Base-by-base conservation (phyloP, 2,329 filamentous ascomycete genomes). In the Hypoxylon sp. region DNA sequence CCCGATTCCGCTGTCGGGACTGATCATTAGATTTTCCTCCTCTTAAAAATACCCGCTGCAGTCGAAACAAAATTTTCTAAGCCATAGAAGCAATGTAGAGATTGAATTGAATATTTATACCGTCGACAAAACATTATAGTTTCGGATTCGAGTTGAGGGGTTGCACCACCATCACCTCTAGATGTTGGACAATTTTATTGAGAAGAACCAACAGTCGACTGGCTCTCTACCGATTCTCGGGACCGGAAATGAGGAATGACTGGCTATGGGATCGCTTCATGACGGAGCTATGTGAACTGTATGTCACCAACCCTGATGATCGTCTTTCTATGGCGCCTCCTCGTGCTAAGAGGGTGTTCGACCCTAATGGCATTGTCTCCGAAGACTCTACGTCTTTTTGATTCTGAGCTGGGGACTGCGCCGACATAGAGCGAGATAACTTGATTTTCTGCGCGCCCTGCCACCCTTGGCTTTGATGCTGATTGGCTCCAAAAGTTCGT, bases 341-440 rank as follows among this genome's bases (percentile, higher is more conserved):
- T 53, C 48, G 66, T 31, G 47, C 44, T 10, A 42, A 62, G 13
- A 5, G 8, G 3, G n/a, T 59, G 39, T 50, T 57, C 13, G 58
- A 33, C 4, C 60, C 59, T n/a, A 53, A 29, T 39, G 65, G 54
- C 13, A 17, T 19, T 35, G 58, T 14, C 22, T 70, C 44, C 2
- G 17, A 24, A 37, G 53, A 10, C 48, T 66, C 54, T 42, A 54
- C 44, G 3, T 54, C 39, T 29, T 62, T 33, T 14, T 37, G 39
- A 10, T 39, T 19, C n/a, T 42, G 26, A 47, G 44, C 17, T 11
- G 44, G 17, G 46, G 71, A 70, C 14, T 66, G 59, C 8, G 33
- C 57, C 2, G 75, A 73, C 72, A 73, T 74, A 10, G 75, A 74
- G 31, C 57, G 63, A 17, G 53, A 68, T 51, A 73, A 29, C 42